Percentiles rank a stretch among this genome's conserved stretches.
Evolutionary conservation across 208 protist genomes (phyloP).

Genomic region (Leishmania tarentolae): DNA sequence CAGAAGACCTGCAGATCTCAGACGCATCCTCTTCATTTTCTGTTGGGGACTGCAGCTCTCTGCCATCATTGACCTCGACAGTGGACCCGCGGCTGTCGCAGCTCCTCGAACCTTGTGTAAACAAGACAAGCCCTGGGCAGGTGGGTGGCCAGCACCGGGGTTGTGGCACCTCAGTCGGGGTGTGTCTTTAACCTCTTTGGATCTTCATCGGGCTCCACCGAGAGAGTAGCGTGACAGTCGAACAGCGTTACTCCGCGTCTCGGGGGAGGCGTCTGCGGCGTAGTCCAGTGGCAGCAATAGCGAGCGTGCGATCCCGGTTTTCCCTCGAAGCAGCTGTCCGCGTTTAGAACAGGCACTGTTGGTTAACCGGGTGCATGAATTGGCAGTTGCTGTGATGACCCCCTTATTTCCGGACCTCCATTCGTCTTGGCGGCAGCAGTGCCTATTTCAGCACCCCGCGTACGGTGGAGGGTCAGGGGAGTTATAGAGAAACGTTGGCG

Average conservation of each 20-base stretch:
- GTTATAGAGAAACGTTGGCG: slow-evolving; percentile 7
- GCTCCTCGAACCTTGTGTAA: slow-evolving; percentile 6
- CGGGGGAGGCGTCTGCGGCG: background rate
- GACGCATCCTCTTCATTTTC: background rate
- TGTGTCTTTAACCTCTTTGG: background rate
- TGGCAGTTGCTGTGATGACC: background rate
- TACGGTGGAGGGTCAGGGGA: background rate
- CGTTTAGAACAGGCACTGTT: background rate
- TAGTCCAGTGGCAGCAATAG: too few species aligned
- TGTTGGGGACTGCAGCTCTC: background rate
- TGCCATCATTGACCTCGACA: background rate
- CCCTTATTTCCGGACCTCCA: slow-evolving; percentile 1
- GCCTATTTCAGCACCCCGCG: background rate
- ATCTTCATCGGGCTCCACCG: slow-evolving; percentile 3
- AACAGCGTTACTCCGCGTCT: background rate
- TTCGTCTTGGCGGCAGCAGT: background rate
- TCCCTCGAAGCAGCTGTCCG: background rate
- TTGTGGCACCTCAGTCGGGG: background rate
- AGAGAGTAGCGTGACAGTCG: background rate
- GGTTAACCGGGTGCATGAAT: background rate
- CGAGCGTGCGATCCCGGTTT: background rate
- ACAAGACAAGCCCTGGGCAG: background rate
- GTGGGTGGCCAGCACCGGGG: background rate
- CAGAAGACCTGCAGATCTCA: background rate
- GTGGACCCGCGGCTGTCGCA: slow-evolving; percentile 19